Conservation (phyloP, 768 basidiomycete species). For the Suillus discolor region DNA sequence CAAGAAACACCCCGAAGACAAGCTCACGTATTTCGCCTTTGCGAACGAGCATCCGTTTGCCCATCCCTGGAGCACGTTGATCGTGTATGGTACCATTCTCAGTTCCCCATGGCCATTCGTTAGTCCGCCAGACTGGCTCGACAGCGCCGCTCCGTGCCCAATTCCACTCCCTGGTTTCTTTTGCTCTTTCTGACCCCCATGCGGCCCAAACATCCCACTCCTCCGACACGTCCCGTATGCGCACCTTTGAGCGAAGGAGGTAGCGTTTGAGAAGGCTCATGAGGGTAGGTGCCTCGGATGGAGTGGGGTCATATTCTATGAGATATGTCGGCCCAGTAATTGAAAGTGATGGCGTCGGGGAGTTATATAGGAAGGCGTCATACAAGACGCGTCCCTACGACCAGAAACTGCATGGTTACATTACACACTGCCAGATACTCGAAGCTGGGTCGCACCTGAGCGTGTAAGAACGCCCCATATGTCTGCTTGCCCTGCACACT, state of each 20-base stretch:
- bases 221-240: slow-evolving; percentile 73
- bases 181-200: slow-evolving; percentile 61
- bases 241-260: slow-evolving; percentile 88
- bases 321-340: slow-evolving; percentile 57
- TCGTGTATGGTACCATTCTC: slow-evolving; percentile 58
- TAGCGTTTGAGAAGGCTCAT: slow-evolving; percentile 78
- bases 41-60: slow-evolving; percentile 65
- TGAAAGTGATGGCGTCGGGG: slow-evolving; percentile 31
- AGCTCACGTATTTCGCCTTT: slow-evolving; percentile 77
- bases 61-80: slow-evolving; percentile 77
- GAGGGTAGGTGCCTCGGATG: slow-evolving; percentile 62
- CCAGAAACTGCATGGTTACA: slow-evolving; percentile 10
- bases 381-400: slow-evolving; percentile 84
- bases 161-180: slow-evolving; percentile 48
- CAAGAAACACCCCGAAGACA: not conserved
- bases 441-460: slow-evolving; percentile 57
- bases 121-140: slow-evolving; percentile 71
- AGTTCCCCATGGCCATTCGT: slow-evolving; percentile 62
- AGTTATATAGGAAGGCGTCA: slow-evolving; percentile 84
- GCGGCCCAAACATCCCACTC: slow-evolving; percentile 82
- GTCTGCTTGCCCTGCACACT: slow-evolving; percentile 52
- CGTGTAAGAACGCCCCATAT: slow-evolving; percentile 76
- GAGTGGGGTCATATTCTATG: slow-evolving; percentile 69
- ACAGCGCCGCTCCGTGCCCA: slow-evolving; percentile 72
- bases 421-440: slow-evolving; percentile 7